Conservation (phyloP, 306 rosid genomes). For the Trifolium subterraneum region DNA sequence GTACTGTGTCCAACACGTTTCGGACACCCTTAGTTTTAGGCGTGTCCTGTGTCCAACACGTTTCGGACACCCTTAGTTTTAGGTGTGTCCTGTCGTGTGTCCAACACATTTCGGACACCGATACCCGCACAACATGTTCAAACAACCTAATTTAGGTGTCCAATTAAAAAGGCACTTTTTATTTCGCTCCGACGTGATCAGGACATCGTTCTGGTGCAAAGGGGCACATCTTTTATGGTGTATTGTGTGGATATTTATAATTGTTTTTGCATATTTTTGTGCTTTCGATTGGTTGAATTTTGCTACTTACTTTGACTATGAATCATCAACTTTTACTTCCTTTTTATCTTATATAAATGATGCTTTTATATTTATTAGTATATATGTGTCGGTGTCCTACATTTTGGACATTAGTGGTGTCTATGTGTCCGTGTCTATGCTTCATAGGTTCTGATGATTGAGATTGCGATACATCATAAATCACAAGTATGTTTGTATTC, state of each 20-base stretch:
- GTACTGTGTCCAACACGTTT: no score
- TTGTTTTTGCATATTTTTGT: neutral
- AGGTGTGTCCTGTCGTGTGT: neutral
- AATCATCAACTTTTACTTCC: neutral
- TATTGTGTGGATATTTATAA: neutral
- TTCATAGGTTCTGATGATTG: constrained; percentile 4
- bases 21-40: no score
- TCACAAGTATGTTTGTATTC: neutral
- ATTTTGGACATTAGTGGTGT: neutral
- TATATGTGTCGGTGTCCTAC: neutral
- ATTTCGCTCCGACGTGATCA: neutral
- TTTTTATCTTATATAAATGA: neutral
- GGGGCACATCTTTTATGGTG: neutral
- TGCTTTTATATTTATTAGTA: no score
- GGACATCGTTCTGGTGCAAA: neutral
- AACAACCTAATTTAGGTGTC: neutral
- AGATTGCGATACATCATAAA: neutral
- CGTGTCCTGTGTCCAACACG: no score
- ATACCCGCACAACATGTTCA: neutral
- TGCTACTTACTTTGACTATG: neutral
- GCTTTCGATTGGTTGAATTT: neutral
- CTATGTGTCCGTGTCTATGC: neutral
- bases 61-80: neutral
- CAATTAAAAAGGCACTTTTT: neutral
- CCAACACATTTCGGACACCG: neutral